These are phyloP conservation scores for Daldinia childiae DNA, from an alignment of 495 filamentous ascomycete species.

Conservation along the genomic window DNA sequence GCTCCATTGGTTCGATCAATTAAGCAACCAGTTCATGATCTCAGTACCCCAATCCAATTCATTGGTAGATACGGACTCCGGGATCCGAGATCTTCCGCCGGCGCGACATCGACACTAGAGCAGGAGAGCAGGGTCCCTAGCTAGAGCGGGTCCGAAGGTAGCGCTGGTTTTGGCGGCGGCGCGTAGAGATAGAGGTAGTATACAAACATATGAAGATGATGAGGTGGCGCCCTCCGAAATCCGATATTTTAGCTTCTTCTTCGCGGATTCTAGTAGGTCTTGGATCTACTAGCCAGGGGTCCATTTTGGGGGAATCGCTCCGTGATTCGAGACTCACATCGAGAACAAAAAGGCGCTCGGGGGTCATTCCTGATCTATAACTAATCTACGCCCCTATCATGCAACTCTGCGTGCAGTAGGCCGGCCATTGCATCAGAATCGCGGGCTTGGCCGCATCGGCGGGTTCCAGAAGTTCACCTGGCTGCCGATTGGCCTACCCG, in stretches of 20 bases:
- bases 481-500: conserved; percentile 40
- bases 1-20: conserved; percentile 39
- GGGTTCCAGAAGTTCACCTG: conserved; percentile 38
- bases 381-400: conserved; percentile 30
- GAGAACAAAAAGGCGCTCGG: conserved; percentile 22
- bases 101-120: conserved; percentile 28
- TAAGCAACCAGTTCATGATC: conserved; percentile 35
- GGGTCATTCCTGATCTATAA: conserved; percentile 40
- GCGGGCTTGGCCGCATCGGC: conserved; percentile 45
- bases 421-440: conserved; percentile 30
- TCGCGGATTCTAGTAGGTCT: conserved; percentile 40
- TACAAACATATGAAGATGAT: conserved; percentile 10
- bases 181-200: conserved; percentile 25
- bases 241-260: conserved; percentile 41
- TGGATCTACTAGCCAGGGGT: conserved; percentile 38
- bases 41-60: conserved; percentile 8
- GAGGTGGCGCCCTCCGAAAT: conserved; percentile 9
- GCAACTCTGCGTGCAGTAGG: conserved; percentile 33
- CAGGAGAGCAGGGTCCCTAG: conserved; percentile 1
- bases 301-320: conserved; percentile 32
- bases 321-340: conserved; percentile 33
- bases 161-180: conserved; percentile 10
- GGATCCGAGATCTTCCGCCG: conserved; percentile 43
- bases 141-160: conserved; percentile 1
- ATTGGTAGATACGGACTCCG: conserved; percentile 39